phyloP scores from a whole-genome alignment of 768 basidiomycete species.

The Lentinula guzmanii region DNA sequence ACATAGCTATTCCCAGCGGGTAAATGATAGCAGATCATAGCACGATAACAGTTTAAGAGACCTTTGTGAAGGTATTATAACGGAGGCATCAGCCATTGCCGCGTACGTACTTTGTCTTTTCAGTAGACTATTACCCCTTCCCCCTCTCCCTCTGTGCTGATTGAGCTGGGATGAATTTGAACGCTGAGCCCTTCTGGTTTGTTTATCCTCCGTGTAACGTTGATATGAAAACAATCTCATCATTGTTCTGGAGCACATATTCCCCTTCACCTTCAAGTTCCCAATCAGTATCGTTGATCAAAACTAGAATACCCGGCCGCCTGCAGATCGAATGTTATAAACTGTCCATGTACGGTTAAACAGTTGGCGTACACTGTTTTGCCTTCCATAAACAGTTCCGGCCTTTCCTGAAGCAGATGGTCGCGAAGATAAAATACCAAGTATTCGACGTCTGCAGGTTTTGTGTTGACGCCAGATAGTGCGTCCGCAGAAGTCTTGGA shows the following conservation, averaged over 20 bases:
- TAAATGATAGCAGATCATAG: too few relatives aligned
- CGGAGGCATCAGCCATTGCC: too few relatives aligned
- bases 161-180: not conserved
- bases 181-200: not conserved
- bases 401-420: slow-evolving; percentile 75
- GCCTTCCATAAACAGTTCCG: slow-evolving; percentile 85
- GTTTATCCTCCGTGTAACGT: slow-evolving; percentile 85
- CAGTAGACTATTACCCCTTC: not conserved
- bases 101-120: too few relatives aligned
- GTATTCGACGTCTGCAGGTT: slow-evolving; percentile 60
- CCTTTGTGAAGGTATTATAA: too few relatives aligned
- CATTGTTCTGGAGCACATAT: slow-evolving; percentile 68
- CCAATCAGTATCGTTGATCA: slow-evolving; percentile 98
- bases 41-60: too few relatives aligned
- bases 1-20: too few relatives aligned
- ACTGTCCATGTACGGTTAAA: slow-evolving; percentile 31
- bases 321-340: slow-evolving; percentile 29
- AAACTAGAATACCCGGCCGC: slow-evolving; percentile 91
- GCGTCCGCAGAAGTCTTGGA: slow-evolving; percentile 13
- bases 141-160: not conserved
- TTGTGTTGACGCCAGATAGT: slow-evolving; percentile 18
- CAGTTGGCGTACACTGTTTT: slow-evolving; percentile 67
- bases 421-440: slow-evolving; percentile 76
- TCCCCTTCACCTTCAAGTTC: slow-evolving; percentile 93
- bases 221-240: slow-evolving; percentile 95